Base-by-base conservation (phyloP, 345 rosid genomes). In the Eucalyptus cladocalyx region DNA sequence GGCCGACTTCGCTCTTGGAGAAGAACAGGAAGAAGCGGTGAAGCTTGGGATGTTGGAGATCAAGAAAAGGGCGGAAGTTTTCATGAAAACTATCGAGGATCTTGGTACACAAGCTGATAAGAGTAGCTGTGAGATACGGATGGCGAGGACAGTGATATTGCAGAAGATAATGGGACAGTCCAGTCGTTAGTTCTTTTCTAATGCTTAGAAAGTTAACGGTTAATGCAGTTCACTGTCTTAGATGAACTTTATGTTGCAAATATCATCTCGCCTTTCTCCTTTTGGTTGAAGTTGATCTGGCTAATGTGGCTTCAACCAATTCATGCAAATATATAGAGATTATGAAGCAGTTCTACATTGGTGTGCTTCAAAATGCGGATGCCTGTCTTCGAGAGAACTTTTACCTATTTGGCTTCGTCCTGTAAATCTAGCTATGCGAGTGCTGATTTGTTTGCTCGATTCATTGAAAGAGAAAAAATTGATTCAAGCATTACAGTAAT, bases 11-110 rank as follows among this genome's bases (percentile, higher is more conserved):
- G 98, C 95, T 40, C 87, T 92, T 18, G 45, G 88, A 43, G 96
- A 97, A 86, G 94, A 90, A 37, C 93, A 89, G 3, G 91, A 97
- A 86, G 94, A 91, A 47, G 93, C 89, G 1, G 91, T 96, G 94
- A 93, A 89, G 91, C 91, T 97, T 87, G 97, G 91, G 4, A 95
- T 98, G 86, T 98, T 92, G 34, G 99, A 97, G 91, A 96, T 97
- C 91, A 95, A 93, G 94, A 96, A 92, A 94, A 94, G 93, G 90
- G 89, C 95, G 40, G 97, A 93, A 89, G 93, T 85, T 86, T 95
- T 95, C 89, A 92, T 90, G 91, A 91, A 92, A 58, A 88, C 92
- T 14, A 90, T 97, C 37, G 98, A 96, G 88, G 94, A 88, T 89
- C 96, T 98, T 65, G 91, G 93, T 42, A 87, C 81, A 51, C 98